Conservation (phyloP, 345 rosid genomes). For the Bruguiera parviflora region DNA sequence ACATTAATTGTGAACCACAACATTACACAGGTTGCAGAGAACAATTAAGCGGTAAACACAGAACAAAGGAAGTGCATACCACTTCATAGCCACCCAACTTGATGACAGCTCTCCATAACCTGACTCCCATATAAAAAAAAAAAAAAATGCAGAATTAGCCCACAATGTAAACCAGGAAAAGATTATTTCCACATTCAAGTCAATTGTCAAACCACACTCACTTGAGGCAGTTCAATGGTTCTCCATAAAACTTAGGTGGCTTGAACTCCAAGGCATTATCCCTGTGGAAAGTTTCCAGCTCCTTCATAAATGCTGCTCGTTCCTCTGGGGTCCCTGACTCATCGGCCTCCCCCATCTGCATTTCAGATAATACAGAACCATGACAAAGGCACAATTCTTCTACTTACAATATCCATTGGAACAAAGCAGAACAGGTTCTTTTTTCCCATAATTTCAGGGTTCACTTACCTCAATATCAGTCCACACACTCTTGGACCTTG, state of each 20-base stretch:
- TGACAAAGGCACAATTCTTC: conserved; percentile 3
- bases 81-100: conserved; percentile 84
- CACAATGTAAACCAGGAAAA: conserved; percentile 9
- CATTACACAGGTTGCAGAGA: not conserved
- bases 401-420: conserved; percentile 7
- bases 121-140: conserved; percentile 32
- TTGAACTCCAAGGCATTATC: conserved; percentile 62
- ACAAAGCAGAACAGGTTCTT: not conserved
- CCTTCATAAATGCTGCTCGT: conserved; percentile 58
- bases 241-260: conserved; percentile 70
- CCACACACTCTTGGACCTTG: conserved; percentile 60
- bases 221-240: conserved; percentile 76
- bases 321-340: conserved; percentile 71
- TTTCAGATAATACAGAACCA: conserved; percentile 11
- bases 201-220: conserved; percentile 32
- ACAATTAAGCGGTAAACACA: no score
- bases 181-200: conserved; percentile 14
- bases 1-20: no score
- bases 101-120: conserved; percentile 82
- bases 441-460: not conserved
- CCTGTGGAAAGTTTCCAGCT: conserved; percentile 59
- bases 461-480: conserved; percentile 51
- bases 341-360: conserved; percentile 52
- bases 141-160: conserved; percentile 13
- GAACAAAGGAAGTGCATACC: conserved; percentile 39